phyloP scores from a whole-genome alignment of 352 stramenopile species.

The Phytopythium chamaehyphon region DNA sequence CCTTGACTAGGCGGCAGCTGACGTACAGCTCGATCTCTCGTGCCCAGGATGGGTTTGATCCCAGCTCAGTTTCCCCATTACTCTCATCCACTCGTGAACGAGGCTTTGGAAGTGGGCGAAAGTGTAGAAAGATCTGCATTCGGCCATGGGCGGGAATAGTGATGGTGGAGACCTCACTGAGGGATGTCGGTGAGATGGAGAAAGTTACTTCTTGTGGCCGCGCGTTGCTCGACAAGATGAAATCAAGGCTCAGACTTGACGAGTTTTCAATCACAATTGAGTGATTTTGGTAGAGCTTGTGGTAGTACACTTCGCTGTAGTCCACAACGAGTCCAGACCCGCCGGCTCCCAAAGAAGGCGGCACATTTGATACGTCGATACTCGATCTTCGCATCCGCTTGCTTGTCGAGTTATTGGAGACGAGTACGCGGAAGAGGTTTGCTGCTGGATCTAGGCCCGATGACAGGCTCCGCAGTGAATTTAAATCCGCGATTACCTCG shows the following conservation, averaged over 20 bases:
- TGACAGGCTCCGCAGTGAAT: conserved; percentile 78
- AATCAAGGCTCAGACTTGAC: conserved; percentile 78
- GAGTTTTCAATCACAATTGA: conserved; percentile 88
- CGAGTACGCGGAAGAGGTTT: conserved; percentile 85
- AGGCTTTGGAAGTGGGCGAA: conserved; percentile 57
- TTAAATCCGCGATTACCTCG: conserved; percentile 85
- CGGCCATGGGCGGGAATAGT: conserved; percentile 62
- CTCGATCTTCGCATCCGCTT: conserved; percentile 62
- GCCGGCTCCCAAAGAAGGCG: neutral
- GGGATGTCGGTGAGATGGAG: conserved; percentile 77
- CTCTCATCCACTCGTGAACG: conserved; percentile 3
- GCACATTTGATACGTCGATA: conserved; percentile 27
- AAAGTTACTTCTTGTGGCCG: conserved; percentile 79
- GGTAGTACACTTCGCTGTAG: conserved; percentile 85
- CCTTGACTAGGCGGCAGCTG: conserved; percentile 84
- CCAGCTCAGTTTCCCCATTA: conserved; percentile 9
- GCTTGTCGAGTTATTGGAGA: conserved; percentile 63
- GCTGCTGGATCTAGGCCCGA: conserved; percentile 55
- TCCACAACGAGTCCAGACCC: conserved; percentile 60
- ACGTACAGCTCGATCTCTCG: conserved; percentile 86
- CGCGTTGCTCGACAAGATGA: conserved; percentile 83
- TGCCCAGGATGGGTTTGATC: conserved; percentile 51
- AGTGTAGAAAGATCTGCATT: conserved; percentile 87
- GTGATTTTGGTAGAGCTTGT: conserved; percentile 89
- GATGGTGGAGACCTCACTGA: conserved; percentile 76